phyloP scores from a whole-genome alignment of 352 stramenopile species.

The Phytopythium boreale region DNA sequence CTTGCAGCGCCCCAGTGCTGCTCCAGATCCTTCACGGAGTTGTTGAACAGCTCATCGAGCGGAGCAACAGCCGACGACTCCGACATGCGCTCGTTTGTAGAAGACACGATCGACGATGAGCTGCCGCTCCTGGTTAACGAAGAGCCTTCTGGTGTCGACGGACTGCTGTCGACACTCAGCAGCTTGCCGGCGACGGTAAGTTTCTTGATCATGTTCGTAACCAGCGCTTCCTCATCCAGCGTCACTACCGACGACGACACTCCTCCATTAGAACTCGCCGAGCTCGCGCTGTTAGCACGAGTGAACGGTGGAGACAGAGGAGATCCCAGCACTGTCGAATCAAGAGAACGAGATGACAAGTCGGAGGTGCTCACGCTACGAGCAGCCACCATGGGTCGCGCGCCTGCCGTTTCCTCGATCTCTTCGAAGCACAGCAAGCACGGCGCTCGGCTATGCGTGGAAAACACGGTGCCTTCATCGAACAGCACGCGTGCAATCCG shows the following conservation, averaged over 20 bases:
- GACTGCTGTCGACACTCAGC: slow-evolving; percentile 29
- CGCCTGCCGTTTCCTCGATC: slow-evolving; percentile 57
- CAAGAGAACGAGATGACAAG: background rate
- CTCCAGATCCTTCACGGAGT: slow-evolving; percentile 2
- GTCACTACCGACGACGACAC: slow-evolving; percentile 17
- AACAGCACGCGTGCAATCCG: slow-evolving; percentile 61
- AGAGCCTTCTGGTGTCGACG: slow-evolving; percentile 15
- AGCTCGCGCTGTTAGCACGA: slow-evolving; percentile 12
- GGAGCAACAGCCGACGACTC: background rate
- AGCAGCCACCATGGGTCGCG: background rate
- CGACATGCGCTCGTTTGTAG: slow-evolving; percentile 2
- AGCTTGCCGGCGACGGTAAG: slow-evolving; percentile 63
- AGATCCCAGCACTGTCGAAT: background rate
- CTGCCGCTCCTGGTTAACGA: slow-evolving; percentile 10
- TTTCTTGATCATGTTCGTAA: slow-evolving; percentile 47
- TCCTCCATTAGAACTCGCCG: slow-evolving; percentile 11
- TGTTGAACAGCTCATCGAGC: slow-evolving; percentile 2
- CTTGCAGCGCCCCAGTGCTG: background rate
- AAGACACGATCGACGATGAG: background rate
- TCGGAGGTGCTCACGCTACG: background rate
- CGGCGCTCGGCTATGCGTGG: slow-evolving; percentile 69
- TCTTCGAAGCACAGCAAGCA: slow-evolving; percentile 80
- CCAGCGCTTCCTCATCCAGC: slow-evolving; percentile 42
- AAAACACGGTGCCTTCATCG: slow-evolving; percentile 79
- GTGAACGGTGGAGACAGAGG: background rate